These are phyloP conservation scores for Brassica nigra DNA, from an alignment of 345 rosid species.

Conservation along the genomic window DNA sequence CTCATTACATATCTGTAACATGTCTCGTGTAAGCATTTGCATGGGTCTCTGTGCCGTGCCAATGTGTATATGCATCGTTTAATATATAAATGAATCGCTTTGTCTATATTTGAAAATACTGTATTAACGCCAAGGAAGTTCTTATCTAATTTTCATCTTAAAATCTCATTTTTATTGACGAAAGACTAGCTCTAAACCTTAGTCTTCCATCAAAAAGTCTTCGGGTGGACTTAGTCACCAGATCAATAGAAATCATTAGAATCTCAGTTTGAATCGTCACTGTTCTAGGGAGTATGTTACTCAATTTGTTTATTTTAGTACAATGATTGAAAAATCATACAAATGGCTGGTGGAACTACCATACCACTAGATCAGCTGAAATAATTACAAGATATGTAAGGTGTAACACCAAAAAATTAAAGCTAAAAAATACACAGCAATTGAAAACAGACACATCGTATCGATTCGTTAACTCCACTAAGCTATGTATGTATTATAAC, in stretches of 20 bases:
- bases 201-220: conserved; percentile 20
- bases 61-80: background rate
- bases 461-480: background rate
- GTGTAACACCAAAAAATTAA: background rate
- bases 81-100: background rate
- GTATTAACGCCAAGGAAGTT: background rate
- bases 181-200: background rate
- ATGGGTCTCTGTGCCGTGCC: background rate
- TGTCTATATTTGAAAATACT: background rate
- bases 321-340: conserved; percentile 20
- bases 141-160: background rate
- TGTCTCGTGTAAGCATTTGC: conserved; percentile 1
- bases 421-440: background rate
- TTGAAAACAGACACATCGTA: background rate
- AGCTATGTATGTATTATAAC: background rate
- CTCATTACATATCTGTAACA: background rate
- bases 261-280: conserved; percentile 10
- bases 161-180: background rate
- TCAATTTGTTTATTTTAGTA: background rate
- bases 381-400: background rate
- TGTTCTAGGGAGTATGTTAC: background rate
- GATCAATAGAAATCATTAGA: conserved; percentile 4
- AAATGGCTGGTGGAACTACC: background rate
- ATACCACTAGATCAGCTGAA: background rate
- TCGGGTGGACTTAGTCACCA: conserved; percentile 21